A percentile compares a stretch with the other conserved stretches of the same genome.
These are phyloP conservation scores for Citrullus mucosospermus DNA, from an alignment of 306 rosid species.

Conservation along the genomic window DNA sequence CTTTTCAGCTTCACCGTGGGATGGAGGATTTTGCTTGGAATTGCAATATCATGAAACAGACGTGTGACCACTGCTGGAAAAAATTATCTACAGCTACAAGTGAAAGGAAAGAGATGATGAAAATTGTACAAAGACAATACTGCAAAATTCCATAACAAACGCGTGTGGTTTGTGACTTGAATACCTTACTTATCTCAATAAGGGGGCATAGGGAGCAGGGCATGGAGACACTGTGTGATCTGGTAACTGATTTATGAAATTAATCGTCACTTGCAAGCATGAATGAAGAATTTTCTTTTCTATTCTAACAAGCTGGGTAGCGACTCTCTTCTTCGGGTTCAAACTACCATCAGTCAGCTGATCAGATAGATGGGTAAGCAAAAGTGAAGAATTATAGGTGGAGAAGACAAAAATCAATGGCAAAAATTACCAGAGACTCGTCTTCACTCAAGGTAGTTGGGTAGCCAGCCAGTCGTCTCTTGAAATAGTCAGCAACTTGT, in stretches of 20 bases:
- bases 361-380: conserved; percentile 14
- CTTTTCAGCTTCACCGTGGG: background rate
- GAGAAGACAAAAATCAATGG: background rate
- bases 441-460: conserved; percentile 85
- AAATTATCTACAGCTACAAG: background rate
- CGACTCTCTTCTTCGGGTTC: conserved; percentile 78
- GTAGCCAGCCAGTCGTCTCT: conserved; percentile 66
- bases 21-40: conserved; percentile 2
- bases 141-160: background rate
- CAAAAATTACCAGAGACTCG: conserved; percentile 51
- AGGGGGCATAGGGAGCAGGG: conserved; percentile 83
- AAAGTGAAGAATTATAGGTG: background rate
- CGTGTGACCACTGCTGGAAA: background rate
- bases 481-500: conserved; percentile 75
- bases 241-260: conserved; percentile 62
- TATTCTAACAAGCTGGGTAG: conserved; percentile 59
- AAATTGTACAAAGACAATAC: background rate
- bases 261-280: conserved; percentile 53
- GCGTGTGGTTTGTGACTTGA: background rate
- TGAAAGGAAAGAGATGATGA: background rate
- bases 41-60: background rate
- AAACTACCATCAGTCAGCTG: conserved; percentile 58
- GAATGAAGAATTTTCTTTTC: conserved; percentile 91
- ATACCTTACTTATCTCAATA: conserved; percentile 39
- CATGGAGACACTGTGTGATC: conserved; percentile 69